These are phyloP conservation scores for Ophiobolus disseminans DNA, from an alignment of 2,329 filamentous ascomycete genomes.

Conservation along the genomic window DNA sequence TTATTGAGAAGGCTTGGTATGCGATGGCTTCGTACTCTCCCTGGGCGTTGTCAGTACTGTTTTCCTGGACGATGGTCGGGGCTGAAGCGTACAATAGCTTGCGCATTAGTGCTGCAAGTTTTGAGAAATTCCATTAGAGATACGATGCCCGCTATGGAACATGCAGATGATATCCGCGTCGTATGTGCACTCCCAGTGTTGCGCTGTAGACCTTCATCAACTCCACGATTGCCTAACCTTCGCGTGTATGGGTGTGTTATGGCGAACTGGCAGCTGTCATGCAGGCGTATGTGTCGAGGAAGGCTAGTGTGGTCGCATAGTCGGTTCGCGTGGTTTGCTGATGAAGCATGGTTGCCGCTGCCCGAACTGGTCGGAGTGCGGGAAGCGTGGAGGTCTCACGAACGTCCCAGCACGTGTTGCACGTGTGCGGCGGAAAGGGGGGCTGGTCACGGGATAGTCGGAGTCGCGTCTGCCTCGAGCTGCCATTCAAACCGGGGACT, in stretches of 20 bases:
- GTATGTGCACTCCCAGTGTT: conserved; percentile 41
- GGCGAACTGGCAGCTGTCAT: conserved; percentile 2
- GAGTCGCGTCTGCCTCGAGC: not conserved
- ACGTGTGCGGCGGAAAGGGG: not conserved
- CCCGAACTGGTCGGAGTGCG: conserved; percentile 24
- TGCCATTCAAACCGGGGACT: not conserved
- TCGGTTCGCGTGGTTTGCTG: conserved; percentile 24
- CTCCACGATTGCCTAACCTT: conserved; percentile 26
- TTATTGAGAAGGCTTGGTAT: conserved; percentile 46
- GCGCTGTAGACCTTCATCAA: conserved; percentile 49
- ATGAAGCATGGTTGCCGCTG: conserved; percentile 39
- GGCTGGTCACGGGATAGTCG: not conserved
- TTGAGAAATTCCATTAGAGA: conserved; percentile 51
- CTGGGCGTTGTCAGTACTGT: conserved; percentile 29
- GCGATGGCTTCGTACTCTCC: conserved; percentile 48
- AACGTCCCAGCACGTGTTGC: not conserved
- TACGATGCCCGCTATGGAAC: conserved; percentile 45
- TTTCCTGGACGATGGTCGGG: not conserved
- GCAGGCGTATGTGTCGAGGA: conserved; percentile 7
- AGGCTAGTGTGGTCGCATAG: conserved; percentile 32
- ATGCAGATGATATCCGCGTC: conserved; percentile 47
- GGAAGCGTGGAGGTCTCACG: not conserved
- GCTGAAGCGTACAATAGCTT: conserved; percentile 42
- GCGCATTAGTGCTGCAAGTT: conserved; percentile 48
- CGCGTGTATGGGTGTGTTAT: conserved; percentile 19